Evolutionary conservation across 176 grass and related monocot species (phyloP), one percentile per base, ranked within the genome.

Genomic region (Luzula sylvatica): DNA sequence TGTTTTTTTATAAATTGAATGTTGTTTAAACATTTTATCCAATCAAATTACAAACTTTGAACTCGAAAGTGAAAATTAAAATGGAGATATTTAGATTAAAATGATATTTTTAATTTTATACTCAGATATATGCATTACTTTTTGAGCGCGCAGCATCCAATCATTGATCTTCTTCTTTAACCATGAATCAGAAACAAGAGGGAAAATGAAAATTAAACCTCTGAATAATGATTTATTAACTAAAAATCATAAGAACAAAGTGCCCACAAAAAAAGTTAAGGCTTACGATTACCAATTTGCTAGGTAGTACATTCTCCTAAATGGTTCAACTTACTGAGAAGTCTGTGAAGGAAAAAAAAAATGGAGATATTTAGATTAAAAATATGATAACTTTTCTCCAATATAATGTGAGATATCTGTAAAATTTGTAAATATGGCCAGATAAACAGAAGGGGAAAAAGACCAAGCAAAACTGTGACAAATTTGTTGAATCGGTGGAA

Each of bases 311-410:
- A 21, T 44, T 41, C 42, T 63, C 16, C 58, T 48, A 63, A 63
- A 63, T 22, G 43, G 40, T 30, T 63, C 58, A 48, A 44, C 25
- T 27, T 63, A 23, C 58, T 63, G 58, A 63, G 29, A 35, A 63
- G 23, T 63, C 15, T 15, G 46, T 28, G 15, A 55, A 3, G 21
- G 28, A 55, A 54, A 14, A 9, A n/a, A 16, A 55, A 18, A 15
- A 28, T 39, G 41, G 20, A 40, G 18, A 59, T 23, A 21, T 39
- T 9, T 3, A 38, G 39, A 59, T 19, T 40, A 9, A 28, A 35
- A 35, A 35, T n/a, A n/a, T n/a, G 0, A 4, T 7, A 35, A 35
- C 0, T 0, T 35, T 35, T 35, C 1, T 0, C 1, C 30, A 35
- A 4, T 35, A 35, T 7, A 35, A 35, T 35, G 30, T 35, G 30